A percentile compares a stretch with the other conserved stretches of the same genome.
These are phyloP conservation scores for Podila horticola DNA, from an alignment of 192 early-diverging fungal species.

Conservation along the genomic window DNA sequence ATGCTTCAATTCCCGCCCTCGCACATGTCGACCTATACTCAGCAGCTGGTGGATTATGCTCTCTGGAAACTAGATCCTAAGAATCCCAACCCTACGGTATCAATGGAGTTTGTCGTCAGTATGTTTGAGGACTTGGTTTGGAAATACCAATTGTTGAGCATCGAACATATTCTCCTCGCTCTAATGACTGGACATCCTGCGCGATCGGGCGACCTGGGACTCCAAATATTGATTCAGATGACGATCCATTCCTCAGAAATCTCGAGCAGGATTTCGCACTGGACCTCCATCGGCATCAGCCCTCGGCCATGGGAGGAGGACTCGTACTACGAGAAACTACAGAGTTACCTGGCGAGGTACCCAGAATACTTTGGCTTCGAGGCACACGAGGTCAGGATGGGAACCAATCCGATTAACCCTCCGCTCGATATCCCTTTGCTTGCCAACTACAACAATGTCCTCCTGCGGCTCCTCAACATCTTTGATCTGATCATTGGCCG, in stretches of 20 bases:
- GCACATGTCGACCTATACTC: slow-evolving; percentile 74
- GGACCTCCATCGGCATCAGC: slow-evolving; percentile 71
- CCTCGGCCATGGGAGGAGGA: slow-evolving; percentile 79
- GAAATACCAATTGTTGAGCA: slow-evolving; percentile 72
- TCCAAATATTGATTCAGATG: slow-evolving; percentile 56
- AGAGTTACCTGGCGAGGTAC: slow-evolving; percentile 68
- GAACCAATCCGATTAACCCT: slow-evolving; percentile 61
- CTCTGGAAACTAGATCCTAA: slow-evolving; percentile 55
- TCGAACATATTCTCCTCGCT: slow-evolving; percentile 77
- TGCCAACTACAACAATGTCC: slow-evolving; percentile 75
- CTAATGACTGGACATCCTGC: slow-evolving; percentile 68
- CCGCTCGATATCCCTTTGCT: slow-evolving; percentile 69
- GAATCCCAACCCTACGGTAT: slow-evolving; percentile 31
- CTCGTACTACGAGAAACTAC: slow-evolving; percentile 70
- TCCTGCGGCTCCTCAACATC: slow-evolving; percentile 71
- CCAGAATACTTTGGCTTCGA: slow-evolving; percentile 84
- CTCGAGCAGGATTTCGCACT: slow-evolving; percentile 70
- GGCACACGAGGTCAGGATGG: slow-evolving; percentile 63
- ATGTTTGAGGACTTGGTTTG: slow-evolving; percentile 77
- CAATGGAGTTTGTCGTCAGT: slow-evolving; percentile 42
- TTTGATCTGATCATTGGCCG: slow-evolving; percentile 75
- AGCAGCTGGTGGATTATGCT: slow-evolving; percentile 74
- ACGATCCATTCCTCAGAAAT: slow-evolving; percentile 57
- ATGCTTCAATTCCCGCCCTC: slow-evolving; percentile 76
- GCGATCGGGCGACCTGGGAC: slow-evolving; percentile 36